Evolutionary conservation across 73 alveolate genomes (phyloP).

Genomic region (Blepharisma japonicum): DNA sequence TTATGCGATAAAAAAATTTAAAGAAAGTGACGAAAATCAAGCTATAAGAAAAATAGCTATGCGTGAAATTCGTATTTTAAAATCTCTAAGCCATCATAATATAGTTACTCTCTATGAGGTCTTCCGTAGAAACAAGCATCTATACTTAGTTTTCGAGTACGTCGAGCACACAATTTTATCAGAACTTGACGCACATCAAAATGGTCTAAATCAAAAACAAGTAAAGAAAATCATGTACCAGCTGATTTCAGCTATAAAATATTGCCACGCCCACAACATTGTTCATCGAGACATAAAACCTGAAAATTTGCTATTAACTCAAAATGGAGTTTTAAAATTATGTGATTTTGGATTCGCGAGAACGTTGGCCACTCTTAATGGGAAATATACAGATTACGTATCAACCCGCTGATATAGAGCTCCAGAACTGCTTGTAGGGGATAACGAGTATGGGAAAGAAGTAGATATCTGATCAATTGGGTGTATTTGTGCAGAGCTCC

Average conservation of each 20-base stretch:
- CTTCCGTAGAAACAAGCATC: too few species aligned
- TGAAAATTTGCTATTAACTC: constrained; percentile 75
- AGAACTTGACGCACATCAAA: constrained; percentile 47
- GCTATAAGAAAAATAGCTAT: background rate
- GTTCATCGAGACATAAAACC: constrained; percentile 90
- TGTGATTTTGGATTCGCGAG: constrained; percentile 85
- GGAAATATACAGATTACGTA: too few species aligned
- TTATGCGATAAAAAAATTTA: constrained; percentile 65
- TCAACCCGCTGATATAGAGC: too few species aligned
- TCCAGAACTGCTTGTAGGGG: too few species aligned
- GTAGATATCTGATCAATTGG: too few species aligned
- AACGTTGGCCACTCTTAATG: constrained; percentile 22
- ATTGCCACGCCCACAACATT: constrained; percentile 75
- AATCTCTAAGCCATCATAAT: too few species aligned
- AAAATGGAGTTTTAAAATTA: constrained; percentile 71
- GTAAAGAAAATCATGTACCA: constrained; percentile 59
- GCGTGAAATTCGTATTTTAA: too few species aligned
- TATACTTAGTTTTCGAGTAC: constrained; percentile 49
- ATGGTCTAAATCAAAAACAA: constrained; percentile 28
- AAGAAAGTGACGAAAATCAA: constrained; percentile 65
- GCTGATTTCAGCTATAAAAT: constrained; percentile 72
- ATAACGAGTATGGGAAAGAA: too few species aligned
- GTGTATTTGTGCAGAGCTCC: background rate
- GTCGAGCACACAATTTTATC: constrained; percentile 52
- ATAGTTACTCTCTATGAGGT: too few species aligned